phyloP scores from a whole-genome alignment of 306 rosid species.

The Lotus japonicus region DNA sequence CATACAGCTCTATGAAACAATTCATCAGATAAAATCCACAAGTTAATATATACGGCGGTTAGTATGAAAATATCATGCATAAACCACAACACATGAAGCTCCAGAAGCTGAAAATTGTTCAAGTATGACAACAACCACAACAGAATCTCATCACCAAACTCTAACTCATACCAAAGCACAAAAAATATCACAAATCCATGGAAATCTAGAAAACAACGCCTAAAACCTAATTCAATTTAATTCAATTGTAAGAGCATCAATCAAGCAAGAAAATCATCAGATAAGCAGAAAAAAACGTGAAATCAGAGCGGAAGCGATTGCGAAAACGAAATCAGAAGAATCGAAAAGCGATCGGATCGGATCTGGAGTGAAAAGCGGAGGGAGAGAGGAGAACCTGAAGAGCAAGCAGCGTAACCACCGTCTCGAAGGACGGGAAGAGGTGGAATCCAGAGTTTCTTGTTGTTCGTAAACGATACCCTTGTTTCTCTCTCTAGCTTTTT shows the following conservation, averaged over 20 bases:
- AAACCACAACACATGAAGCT: too few species aligned
- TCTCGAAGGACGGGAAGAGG: slow-evolving; percentile 85
- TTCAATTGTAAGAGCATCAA: background rate
- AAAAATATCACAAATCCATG: too few species aligned
- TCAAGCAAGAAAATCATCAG: background rate
- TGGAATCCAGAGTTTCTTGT: slow-evolving; percentile 75
- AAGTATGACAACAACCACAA: too few species aligned
- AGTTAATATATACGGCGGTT: too few species aligned
- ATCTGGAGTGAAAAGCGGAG: background rate
- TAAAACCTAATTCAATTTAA: too few species aligned
- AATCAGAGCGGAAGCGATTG: background rate
- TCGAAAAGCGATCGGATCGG: slow-evolving; percentile 2
- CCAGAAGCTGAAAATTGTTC: too few species aligned
- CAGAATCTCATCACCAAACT: too few species aligned
- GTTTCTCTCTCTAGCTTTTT: background rate
- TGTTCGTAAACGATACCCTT: slow-evolving; percentile 22
- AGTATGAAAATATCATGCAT: too few species aligned
- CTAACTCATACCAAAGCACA: too few species aligned
- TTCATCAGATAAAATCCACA: too few species aligned
- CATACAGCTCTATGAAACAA: too few species aligned
- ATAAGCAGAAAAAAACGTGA: background rate
- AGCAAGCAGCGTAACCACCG: slow-evolving; percentile 85
- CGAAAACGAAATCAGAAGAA: background rate
- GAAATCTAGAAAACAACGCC: too few species aligned
- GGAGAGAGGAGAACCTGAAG: slow-evolving; percentile 45